Conservation (phyloP, 2,329 filamentous ascomycete genomes). For the Cladosporium sp. region DNA sequence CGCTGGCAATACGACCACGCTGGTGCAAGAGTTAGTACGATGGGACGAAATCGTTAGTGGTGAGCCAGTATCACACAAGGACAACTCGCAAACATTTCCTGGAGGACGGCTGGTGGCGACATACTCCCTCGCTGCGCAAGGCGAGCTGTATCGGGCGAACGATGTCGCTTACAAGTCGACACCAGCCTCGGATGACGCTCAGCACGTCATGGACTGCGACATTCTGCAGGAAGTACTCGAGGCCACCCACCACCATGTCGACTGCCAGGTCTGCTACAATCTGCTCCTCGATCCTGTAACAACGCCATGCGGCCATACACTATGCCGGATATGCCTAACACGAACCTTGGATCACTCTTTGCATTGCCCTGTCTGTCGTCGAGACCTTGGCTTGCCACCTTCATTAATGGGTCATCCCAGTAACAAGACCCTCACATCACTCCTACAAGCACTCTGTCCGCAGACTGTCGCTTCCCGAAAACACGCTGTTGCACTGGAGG, state of each 20-base stretch:
- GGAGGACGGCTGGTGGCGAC: slow-evolving; percentile 62
- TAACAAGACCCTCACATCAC: slow-evolving; percentile 59
- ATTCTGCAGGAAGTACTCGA: slow-evolving; percentile 58
- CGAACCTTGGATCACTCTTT: slow-evolving; percentile 71
- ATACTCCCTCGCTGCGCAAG: slow-evolving; percentile 60
- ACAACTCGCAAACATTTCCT: slow-evolving; percentile 39
- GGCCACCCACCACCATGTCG: slow-evolving; percentile 63
- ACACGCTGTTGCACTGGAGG: slow-evolving; percentile 53
- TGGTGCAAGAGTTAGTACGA: slow-evolving; percentile 39
- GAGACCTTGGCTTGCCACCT: slow-evolving; percentile 52
- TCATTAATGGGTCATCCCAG: slow-evolving; percentile 46
- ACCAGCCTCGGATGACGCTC: slow-evolving; percentile 28
- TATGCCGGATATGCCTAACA: slow-evolving; percentile 74
- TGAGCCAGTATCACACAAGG: slow-evolving; percentile 32
- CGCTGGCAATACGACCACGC: slow-evolving; percentile 31
- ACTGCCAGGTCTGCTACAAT: slow-evolving; percentile 84
- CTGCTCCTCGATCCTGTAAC: slow-evolving; percentile 78
- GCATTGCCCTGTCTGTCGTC: slow-evolving; percentile 76
- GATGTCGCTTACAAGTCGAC: slow-evolving; percentile 18
- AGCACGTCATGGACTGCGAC: slow-evolving; percentile 41
- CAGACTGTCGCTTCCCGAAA: slow-evolving; percentile 58
- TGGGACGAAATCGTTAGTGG: slow-evolving; percentile 31
- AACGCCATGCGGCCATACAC: slow-evolving; percentile 82
- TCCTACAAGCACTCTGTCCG: slow-evolving; percentile 66
- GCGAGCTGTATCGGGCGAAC: slow-evolving; percentile 52